Base-by-base conservation (phyloP, 768 basidiomycete species). In the Suillus spraguei region DNA sequence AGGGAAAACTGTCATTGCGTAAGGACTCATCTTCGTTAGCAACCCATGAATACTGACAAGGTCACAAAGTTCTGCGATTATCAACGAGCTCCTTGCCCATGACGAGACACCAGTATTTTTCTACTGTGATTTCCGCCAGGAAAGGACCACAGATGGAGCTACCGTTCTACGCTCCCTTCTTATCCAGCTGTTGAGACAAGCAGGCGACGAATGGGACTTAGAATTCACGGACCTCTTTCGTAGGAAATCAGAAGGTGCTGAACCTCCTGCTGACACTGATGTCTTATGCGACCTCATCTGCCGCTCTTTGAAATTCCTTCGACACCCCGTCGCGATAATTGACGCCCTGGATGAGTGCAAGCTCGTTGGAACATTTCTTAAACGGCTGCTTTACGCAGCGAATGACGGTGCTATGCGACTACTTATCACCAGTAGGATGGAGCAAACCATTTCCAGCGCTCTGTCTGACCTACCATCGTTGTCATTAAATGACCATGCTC, bases 321-420 rank as follows among this genome's bases (percentile, higher is more conserved):
- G 36, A 39, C 17, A 49, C 2, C 60, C 68, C 0, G 9, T 72
- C 0, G 44, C 69, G 3, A 52, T 71, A 22, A 36, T 73, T 2
- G 72, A 73, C 41, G 66, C 65, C 16, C 64, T 73, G 1, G 70
- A 73, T 20, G 72, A 72, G 16, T 72, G 71, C 35, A 62, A 60
- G 22, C 63, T 60, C 5, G 7, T 46, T 3, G 54, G 65, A 17
- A 61, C n/a, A 20, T 60, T 72, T 5, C 61, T 72, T 1, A 54
- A 42, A 0, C 63, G 62, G 17, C 65, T 72, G 13, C 8, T 60
- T 33, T 3, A 9, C 9, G 14, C 5, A n/a, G 22, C 50, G 60
- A 32, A 22, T 7, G 52, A 42, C 5, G 38, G 58, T 3, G 56
- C 52, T 5, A 5, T 71, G 14, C 68, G 44, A 33, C 46, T 69